Evolutionary conservation across 345 rosid genomes (phyloP).

Genomic region (Boechera divaricarpa): DNA sequence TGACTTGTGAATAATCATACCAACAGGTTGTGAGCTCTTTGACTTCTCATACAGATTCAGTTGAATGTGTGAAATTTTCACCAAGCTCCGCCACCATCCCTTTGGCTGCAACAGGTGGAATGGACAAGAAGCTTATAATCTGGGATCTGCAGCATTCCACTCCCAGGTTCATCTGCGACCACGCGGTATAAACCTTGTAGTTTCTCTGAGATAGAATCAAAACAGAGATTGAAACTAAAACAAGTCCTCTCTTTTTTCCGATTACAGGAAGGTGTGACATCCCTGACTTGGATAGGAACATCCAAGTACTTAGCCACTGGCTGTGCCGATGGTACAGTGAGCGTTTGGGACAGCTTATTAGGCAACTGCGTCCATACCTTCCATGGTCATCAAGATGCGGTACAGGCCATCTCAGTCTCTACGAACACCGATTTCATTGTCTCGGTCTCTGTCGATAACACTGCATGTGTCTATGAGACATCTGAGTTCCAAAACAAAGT

Average conservation of each 20-base stretch:
- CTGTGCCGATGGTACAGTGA: constrained; percentile 71
- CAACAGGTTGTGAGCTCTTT: constrained; percentile 83
- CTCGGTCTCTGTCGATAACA: constrained; percentile 71
- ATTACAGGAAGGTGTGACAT: constrained; percentile 75
- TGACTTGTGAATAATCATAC: constrained; percentile 7
- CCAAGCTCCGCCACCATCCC: constrained; percentile 56
- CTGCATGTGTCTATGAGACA: constrained; percentile 81
- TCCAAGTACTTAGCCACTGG: constrained; percentile 79
- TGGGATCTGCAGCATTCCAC: constrained; percentile 86
- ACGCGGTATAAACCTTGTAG: constrained; percentile 55
- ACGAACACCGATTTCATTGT: constrained; percentile 61
- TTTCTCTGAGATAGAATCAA: constrained; percentile 22
- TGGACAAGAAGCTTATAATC: constrained; percentile 80
- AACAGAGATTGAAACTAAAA: constrained; percentile 11
- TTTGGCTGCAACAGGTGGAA: constrained; percentile 87
- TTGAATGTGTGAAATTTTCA: constrained; percentile 74
- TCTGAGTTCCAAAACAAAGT: constrained; percentile 50
- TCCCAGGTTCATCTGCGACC: constrained; percentile 72
- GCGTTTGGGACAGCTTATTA: constrained; percentile 82
- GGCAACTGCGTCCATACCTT: constrained; percentile 69
- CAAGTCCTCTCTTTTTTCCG: neutral
- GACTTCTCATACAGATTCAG: constrained; percentile 67
- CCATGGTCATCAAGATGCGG: constrained; percentile 65
- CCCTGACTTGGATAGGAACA: constrained; percentile 78
- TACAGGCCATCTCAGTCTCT: constrained; percentile 65